phyloP scores from a whole-genome alignment of 2,329 filamentous ascomycete species.

The Fusarium acutatum region DNA sequence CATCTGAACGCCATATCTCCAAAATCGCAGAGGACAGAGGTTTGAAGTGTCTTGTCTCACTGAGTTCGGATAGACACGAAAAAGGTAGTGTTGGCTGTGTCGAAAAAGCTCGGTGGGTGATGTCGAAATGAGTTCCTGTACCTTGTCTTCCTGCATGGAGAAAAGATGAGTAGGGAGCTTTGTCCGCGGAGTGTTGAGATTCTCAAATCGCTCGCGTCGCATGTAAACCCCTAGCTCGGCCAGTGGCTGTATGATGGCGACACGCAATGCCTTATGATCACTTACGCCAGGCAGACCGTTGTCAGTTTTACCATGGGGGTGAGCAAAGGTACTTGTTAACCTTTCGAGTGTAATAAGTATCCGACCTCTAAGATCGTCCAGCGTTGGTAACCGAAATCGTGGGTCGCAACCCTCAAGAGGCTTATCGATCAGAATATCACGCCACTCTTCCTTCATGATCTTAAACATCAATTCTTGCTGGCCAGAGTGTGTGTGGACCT shows the following conservation, averaged over 20 bases:
- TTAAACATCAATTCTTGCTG: fast-evolving
- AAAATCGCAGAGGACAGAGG: fast-evolving
- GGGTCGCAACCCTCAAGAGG: neutral
- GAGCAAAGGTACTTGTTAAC: fast-evolving
- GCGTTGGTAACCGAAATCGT: neutral
- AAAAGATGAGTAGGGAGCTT: fast-evolving
- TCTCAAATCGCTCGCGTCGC: fast-evolving
- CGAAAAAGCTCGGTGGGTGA: fast-evolving
- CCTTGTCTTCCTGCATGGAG: fast-evolving
- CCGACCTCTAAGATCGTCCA: neutral
- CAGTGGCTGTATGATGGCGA: neutral
- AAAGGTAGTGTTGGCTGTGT: fast-evolving
- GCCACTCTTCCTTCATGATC: neutral
- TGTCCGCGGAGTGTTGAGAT: fast-evolving
- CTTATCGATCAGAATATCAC: fast-evolving
- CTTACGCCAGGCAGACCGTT: fast-evolving
- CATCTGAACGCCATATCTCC: neutral
- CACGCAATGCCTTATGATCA: fast-evolving
- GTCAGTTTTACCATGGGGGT: too few species aligned
- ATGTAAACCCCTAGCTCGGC: neutral
- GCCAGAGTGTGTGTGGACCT: fast-evolving
- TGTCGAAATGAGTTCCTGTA: fast-evolving
- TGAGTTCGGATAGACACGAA: fast-evolving
- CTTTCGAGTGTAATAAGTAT: neutral
- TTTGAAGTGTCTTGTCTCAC: fast-evolving